Conservation (phyloP, 345 rosid genomes). For the Anastatica hierochuntica region DNA sequence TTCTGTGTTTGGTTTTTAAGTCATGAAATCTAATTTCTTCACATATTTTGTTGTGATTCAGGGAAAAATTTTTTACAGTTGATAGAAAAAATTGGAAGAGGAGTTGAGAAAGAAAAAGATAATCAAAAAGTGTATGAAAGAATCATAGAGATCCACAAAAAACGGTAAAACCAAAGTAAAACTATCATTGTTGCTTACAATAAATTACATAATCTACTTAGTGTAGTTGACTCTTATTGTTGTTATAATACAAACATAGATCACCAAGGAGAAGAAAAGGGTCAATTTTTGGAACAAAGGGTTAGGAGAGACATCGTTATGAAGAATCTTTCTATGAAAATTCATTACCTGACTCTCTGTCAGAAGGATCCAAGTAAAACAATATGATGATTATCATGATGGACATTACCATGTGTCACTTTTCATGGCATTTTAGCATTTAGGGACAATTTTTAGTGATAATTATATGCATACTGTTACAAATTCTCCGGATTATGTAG, state of each 20-base stretch:
- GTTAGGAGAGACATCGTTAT: conserved; percentile 71
- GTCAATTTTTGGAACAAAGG: conserved; percentile 71
- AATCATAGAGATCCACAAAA: conserved; percentile 56
- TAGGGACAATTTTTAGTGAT: no score
- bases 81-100: conserved; percentile 53
- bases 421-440: no score
- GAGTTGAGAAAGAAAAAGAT: conserved; percentile 41
- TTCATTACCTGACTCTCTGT: conserved; percentile 83
- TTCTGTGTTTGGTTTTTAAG: not conserved
- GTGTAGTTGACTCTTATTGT: not conserved
- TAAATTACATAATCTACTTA: not conserved
- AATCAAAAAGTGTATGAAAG: conserved; percentile 38
- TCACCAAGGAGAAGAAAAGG: conserved; percentile 88
- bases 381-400: conserved; percentile 9
- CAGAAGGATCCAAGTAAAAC: conserved; percentile 18
- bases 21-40: not conserved
- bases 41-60: conserved; percentile 20
- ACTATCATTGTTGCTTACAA: not conserved
- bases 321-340: conserved; percentile 89
- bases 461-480: no score
- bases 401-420: no score
- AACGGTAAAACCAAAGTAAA: conserved; percentile 46
- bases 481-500: no score
- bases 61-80: conserved; percentile 64
- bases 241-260: conserved; percentile 45